Evolutionary conservation across 2,329 filamentous ascomycete genomes (phyloP), one percentile per base, ranked within the genome.

Genomic region (Phaeomoniella chlamydospora): DNA sequence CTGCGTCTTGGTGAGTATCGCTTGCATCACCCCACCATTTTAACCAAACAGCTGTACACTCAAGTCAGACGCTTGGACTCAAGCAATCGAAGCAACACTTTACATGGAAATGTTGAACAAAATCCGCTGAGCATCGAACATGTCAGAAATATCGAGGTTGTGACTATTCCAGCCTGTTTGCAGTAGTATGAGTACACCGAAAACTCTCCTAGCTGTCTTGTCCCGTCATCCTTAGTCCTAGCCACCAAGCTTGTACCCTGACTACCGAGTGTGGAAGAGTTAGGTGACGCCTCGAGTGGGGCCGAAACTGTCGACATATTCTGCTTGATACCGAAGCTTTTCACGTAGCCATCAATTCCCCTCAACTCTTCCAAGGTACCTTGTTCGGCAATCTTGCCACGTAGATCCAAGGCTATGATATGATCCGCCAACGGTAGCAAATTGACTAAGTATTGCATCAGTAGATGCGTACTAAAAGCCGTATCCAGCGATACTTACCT

Each of bases 11-110:
- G 14, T 52, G 42, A 0, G 43, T 36, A 3, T 53, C 48, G 31
- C 62, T 64, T 29, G 56, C 59, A 35, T 62, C 55, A 0, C 63
- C 56, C 66, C 61, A 70, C 48, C 62, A 61, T 38, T 65, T 59
- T 4, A 69, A 53, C 65, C 65, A 69, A 3, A 68, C 47, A 4
- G 49, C 54, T 58, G 34, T n/a, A n/a, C n/a, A n/a, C n/a, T n/a
- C n/a, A n/a, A n/a, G n/a, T n/a, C n/a, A n/a, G n/a, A n/a, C n/a
- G n/a, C n/a, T n/a, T n/a, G n/a, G n/a, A n/a, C n/a, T n/a, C n/a
- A n/a, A n/a, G n/a, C n/a, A n/a, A n/a, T n/a, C n/a, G n/a, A n/a
- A n/a, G n/a, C n/a, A n/a, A n/a, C n/a, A n/a, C n/a, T n/a, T n/a
- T n/a, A n/a, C n/a, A n/a, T 29, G 22, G 22, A 13, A 29, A 29